These are phyloP conservation scores for Neurospora sp. DNA, from an alignment of 495 filamentous ascomycete genomes.

Conservation along the genomic window DNA sequence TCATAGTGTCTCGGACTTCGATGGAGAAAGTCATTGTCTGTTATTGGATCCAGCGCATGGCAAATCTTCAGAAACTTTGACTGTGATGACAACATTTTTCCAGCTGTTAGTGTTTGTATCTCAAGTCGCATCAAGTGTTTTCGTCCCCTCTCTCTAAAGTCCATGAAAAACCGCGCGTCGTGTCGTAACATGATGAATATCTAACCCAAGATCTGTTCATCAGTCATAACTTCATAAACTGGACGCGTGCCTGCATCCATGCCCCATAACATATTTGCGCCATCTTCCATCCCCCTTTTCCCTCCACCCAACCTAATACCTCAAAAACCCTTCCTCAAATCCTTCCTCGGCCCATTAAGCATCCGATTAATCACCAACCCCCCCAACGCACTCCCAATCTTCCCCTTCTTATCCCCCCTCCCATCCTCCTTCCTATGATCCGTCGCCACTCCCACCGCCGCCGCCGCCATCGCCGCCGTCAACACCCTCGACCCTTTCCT, in stretches of 20 bases:
- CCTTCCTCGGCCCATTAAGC: conserved; percentile 18
- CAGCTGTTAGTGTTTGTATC: not conserved
- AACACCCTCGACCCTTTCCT: conserved; percentile 28
- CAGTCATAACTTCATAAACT: not conserved
- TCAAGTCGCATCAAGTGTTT: not conserved
- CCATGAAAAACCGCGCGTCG: not conserved
- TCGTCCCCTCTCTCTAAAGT: not conserved
- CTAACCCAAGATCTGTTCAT: not conserved
- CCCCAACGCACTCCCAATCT: conserved; percentile 11
- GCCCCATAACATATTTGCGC: not conserved
- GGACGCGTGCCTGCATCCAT: not conserved
- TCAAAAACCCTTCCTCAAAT: conserved; percentile 12
- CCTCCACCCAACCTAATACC: not conserved
- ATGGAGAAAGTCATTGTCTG: not conserved
- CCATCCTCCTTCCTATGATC: conserved; percentile 6
- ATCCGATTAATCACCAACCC: conserved; percentile 21
- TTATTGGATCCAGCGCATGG: not conserved
- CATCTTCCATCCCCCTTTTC: not conserved
- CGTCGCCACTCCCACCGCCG: conserved; percentile 25
- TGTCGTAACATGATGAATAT: not conserved
- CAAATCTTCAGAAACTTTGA: not conserved
- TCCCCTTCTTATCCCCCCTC: conserved; percentile 7
- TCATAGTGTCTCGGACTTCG: not conserved
- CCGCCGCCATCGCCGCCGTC: conserved; percentile 37
- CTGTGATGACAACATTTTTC: not conserved